Base-by-base conservation (phyloP, 805 yeast genomes). In the Grigorovia humatica region DNA sequence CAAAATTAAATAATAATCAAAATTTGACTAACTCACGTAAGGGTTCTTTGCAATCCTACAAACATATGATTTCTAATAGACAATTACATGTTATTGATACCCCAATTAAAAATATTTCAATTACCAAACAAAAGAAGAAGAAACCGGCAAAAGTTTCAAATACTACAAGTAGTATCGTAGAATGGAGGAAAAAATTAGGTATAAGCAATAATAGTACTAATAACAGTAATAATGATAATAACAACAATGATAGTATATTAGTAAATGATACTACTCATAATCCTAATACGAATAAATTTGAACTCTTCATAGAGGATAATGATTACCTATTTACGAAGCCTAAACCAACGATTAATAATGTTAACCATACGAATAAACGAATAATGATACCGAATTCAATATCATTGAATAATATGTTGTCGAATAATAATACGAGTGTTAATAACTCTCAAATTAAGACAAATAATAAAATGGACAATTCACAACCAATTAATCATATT, bases 131-230 rank as follows among this genome's bases (percentile, higher is more conserved):
- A 43, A 66, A 60, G 50, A 56, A 57, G 51, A 62, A 60, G 45
- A 59, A 59, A 48, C 70, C 71, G 6, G 52, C 59, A 18, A 63
- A 62, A 46, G 57, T 58, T 17, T 56, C 65, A 11, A 64, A 55
- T 20, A 63, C 68, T 1, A 67, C 71, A 5, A 60, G 62, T 38
- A 67, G 67, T 45, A 65, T 68, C n/a, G 70, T 66, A 1, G 70
- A 67, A 48, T 68, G 71, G 71, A 62, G 71, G 51, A 65, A 61
- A 54, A 65, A 56, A 45, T 52, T 68, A 35, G 70, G 70, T 1
- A 62, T 67, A 2, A 55, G n/a, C 27, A 46, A 46, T 46, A 44
- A 44, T 23, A n/a, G n/a, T n/a, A n/a, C n/a, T n/a, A n/a, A 15
- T 20, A 38, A 38, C 38, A 17, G 46, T n/a, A 18, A 11, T 35